phyloP scores from a whole-genome alignment of 2,329 filamentous ascomycete species.

The Rugonectria rugulosa region DNA sequence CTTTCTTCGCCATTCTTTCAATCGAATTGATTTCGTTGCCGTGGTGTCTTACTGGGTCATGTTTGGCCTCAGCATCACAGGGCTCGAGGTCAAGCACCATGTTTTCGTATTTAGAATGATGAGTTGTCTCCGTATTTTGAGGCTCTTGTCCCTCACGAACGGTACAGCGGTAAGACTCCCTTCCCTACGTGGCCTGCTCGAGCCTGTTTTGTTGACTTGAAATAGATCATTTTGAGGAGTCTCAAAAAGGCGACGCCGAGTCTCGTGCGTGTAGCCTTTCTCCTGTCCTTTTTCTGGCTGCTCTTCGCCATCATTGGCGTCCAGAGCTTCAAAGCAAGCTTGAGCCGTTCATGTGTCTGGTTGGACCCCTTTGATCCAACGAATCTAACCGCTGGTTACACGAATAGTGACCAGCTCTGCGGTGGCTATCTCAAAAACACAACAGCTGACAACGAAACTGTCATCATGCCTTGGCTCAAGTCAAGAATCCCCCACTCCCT shows the following conservation, averaged over 20 bases:
- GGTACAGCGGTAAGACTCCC: conserved; percentile 78
- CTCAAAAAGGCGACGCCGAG: conserved; percentile 94
- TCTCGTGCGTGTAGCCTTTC: conserved; percentile 89
- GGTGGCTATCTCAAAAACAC: conserved; percentile 77
- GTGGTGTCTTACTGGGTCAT: conserved; percentile 96
- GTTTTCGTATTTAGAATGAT: conserved; percentile 96
- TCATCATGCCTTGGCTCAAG: conserved; percentile 71
- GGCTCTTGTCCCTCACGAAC: conserved; percentile 89
- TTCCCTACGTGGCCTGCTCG: not conserved
- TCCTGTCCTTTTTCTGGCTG: conserved; percentile 97
- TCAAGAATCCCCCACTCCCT: conserved; percentile 50
- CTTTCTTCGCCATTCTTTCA: conserved; percentile 94
- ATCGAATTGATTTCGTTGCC: conserved; percentile 92
- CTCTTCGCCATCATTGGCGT: conserved; percentile 96
- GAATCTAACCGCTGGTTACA: conserved; percentile 64
- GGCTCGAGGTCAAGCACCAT: conserved; percentile 73
- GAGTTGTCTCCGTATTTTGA: conserved; percentile 90
- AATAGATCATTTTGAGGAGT: conserved; percentile 87
- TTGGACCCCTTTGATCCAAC: conserved; percentile 67
- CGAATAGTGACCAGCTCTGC: conserved; percentile 78
- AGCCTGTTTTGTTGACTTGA: conserved; percentile 24
- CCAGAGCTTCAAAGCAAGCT: conserved; percentile 90
- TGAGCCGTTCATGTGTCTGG: conserved; percentile 82
- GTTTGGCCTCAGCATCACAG: conserved; percentile 75
- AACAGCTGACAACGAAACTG: conserved; percentile 51